Conservation (phyloP, 1,139 yeast genomes). For the Saccharomyces hybrid region DNA sequence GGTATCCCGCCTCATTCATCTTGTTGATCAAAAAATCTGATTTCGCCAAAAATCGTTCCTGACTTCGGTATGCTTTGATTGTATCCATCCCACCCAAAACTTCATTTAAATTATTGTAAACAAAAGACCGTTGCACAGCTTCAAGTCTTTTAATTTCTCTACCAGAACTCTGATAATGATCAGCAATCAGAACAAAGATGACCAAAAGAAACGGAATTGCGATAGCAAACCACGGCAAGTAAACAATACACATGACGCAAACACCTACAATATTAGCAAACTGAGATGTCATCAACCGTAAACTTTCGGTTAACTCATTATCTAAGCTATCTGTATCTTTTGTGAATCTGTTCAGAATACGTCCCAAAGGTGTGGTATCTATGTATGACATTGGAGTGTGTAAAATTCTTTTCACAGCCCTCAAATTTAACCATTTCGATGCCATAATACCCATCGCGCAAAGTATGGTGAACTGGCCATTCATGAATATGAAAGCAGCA, state of each 20-base stretch:
- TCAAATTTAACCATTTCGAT: conserved; percentile 37
- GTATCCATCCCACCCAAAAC: conserved; percentile 63
- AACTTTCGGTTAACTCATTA: conserved; percentile 58
- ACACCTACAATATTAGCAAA: conserved; percentile 54
- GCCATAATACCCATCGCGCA: conserved; percentile 47
- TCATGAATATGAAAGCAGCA: conserved; percentile 42
- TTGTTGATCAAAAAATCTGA: conserved; percentile 47
- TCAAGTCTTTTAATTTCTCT: conserved; percentile 81
- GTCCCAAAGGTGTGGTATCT: conserved; percentile 64
- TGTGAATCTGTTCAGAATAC: conserved; percentile 65
- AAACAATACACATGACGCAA: conserved; percentile 57
- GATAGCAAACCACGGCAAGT: conserved; percentile 70
- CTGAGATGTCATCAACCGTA: conserved; percentile 47
- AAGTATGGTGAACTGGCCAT: conserved; percentile 46
- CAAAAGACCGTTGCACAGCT: conserved; percentile 65
- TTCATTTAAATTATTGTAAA: conserved; percentile 73
- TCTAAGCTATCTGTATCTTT: conserved; percentile 82
- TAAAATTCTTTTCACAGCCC: conserved; percentile 55
- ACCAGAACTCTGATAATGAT: conserved; percentile 68
- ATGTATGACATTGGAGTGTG: conserved; percentile 68
- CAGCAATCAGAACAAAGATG: conserved; percentile 44
- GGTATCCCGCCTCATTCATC: conserved; percentile 65
- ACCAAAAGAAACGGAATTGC: conserved; percentile 53
- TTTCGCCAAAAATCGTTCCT: conserved; percentile 44
- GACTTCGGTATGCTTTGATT: conserved; percentile 54